A percentile compares a stretch with the other conserved stretches of the same genome.
phyloP scores from a whole-genome alignment of 257 asterid species.

The Coffea canephora region DNA sequence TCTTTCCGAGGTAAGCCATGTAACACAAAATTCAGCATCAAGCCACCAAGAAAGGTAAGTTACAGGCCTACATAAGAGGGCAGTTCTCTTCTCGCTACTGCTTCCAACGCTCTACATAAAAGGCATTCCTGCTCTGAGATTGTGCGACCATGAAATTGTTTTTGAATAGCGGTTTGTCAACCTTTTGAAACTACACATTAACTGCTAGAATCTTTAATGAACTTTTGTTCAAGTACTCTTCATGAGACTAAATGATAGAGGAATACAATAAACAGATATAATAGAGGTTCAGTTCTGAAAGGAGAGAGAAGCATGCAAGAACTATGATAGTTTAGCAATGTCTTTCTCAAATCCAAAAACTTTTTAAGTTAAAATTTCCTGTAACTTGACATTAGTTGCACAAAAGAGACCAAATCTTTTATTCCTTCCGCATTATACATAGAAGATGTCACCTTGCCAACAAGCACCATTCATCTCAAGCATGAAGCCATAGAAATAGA shows the following conservation, averaged over 20 bases:
- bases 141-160: neutral
- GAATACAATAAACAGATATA: neutral
- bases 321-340: too few relatives aligned
- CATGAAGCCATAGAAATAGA: neutral
- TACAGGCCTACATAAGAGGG: neutral
- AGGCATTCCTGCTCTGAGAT: neutral
- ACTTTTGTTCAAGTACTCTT: neutral
- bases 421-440: neutral
- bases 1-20: neutral
- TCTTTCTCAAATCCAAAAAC: neutral
- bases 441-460: neutral
- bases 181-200: neutral
- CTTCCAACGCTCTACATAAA: neutral
- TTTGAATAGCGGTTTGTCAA: neutral
- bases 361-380: neutral
- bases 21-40: neutral
- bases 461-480: neutral
- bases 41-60: neutral
- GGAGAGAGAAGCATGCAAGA: neutral
- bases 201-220: neutral
- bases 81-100: neutral
- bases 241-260: neutral
- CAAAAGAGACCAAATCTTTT: neutral
- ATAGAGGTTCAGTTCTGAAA: neutral
- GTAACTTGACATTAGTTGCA: neutral